Conservation (phyloP, 495 filamentous ascomycete species). For the Friedmanniomyces endolithicus region DNA sequence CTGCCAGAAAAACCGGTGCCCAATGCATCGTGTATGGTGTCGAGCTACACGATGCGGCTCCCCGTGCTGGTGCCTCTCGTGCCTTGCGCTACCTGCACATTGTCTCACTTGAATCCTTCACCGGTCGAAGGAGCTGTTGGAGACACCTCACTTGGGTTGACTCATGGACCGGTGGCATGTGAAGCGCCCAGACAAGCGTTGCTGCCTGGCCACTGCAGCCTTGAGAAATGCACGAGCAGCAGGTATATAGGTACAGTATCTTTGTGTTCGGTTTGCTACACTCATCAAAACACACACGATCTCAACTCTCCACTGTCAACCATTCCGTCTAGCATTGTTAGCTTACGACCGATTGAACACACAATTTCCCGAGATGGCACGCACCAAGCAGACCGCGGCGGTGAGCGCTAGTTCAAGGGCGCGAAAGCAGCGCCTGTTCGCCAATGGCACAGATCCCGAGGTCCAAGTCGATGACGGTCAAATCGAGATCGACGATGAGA, state of each 20-base stretch:
- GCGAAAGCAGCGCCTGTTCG: neutral
- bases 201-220: neutral
- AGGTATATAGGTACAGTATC: neutral
- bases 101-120: neutral
- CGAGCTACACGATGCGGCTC: too few relatives aligned
- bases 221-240: neutral
- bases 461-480: neutral
- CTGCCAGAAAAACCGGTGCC: too few relatives aligned
- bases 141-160: neutral
- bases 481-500: constrained; percentile 6
- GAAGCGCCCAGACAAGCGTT: neutral
- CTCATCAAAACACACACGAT: neutral
- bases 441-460: neutral
- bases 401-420: neutral
- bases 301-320: neutral
- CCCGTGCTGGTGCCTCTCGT: too few relatives aligned
- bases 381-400: constrained; percentile 1
- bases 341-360: neutral
- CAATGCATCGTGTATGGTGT: too few relatives aligned
- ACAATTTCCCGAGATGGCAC: neutral
- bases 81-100: too few relatives aligned
- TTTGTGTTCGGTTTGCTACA: neutral
- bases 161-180: neutral
- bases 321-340: neutral
- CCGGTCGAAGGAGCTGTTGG: neutral